Evolutionary conservation across 108 stramenopile genomes (phyloP).

Genomic region (Fragilariopsis cylindrus): DNA sequence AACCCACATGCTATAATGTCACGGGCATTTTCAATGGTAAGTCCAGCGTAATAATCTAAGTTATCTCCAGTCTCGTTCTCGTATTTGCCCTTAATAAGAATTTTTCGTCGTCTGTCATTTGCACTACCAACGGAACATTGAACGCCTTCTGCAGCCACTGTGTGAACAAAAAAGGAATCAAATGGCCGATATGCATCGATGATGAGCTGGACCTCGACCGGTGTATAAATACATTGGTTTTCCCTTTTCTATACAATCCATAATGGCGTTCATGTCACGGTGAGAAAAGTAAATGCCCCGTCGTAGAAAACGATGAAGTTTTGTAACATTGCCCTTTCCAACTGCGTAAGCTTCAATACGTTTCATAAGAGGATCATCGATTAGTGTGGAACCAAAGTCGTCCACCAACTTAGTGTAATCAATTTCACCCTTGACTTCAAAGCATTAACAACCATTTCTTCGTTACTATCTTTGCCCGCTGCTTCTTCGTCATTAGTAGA

Average conservation of each 20-base stretch:
- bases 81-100: slow-evolving; percentile 96
- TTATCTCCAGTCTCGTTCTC: slow-evolving; percentile 80
- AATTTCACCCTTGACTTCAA: slow-evolving; percentile 87
- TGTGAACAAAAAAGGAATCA: slow-evolving; percentile 98
- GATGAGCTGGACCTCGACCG: slow-evolving; percentile 94
- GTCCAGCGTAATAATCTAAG: slow-evolving; percentile 81
- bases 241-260: slow-evolving; percentile 75
- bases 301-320: slow-evolving; percentile 92
- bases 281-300: slow-evolving; percentile 98
- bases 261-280: slow-evolving; percentile 86
- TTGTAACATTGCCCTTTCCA: slow-evolving; percentile 78
- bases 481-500: slow-evolving; percentile 17
- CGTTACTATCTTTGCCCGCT: slow-evolving; percentile 29
- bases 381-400: slow-evolving; percentile 89
- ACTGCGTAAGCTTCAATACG: slow-evolving; percentile 76
- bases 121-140: slow-evolving; percentile 95
- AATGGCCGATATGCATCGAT: slow-evolving; percentile 97
- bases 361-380: slow-evolving; percentile 64
- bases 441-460: slow-evolving; percentile 91
- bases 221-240: slow-evolving; percentile 96
- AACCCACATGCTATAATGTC: slow-evolving; percentile 99
- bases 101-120: slow-evolving; percentile 99
- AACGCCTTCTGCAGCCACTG: slow-evolving; percentile 97
- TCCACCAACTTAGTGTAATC: slow-evolving; percentile 96
- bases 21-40: slow-evolving; percentile 97